Evolutionary conservation across 371 early-diverging fungal species (phyloP), one percentile per base, ranked within the genome.

Genomic region (Mucor plumbeus): DNA sequence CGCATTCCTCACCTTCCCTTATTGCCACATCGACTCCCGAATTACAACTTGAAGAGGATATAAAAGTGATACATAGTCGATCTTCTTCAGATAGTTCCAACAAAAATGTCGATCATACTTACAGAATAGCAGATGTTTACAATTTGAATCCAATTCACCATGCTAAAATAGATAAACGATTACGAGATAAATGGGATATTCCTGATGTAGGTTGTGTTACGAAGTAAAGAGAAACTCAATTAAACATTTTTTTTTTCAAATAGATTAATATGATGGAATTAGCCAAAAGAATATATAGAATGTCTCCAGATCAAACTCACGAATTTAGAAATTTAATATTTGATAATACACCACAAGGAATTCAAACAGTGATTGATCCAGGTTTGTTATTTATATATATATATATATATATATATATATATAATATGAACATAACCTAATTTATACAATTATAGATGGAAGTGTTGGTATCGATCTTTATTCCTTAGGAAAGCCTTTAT

Each of bases 171-270:
- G 71, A 66, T 33, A 55, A 67, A 8, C 64, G 65, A 1, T 48
- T 67, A n/a, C 65, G 71, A 59, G 65, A 65, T 3, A 69, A 72
- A 33, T 83, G 83, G 83, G 77, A 75, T 31, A 79, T 83, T 40
- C 80, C 83, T 54, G 71, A 76, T 56, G 80, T 79, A 75, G 63
- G 47, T 59, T 26, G 26, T 26, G 26, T 3, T 26, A 26, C 26
- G 3, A 26, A 26, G 26, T 26, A 26, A 26, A 26, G 26, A 26
- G 26, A 26, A 26, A 26, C 26, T 26, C 26, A 26, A 26, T 26
- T 26, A 26, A 53, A 4, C 19, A 31, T 53, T 26, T 31, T 31
- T 21, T n/a, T 47, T 15, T 47, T 2, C 15, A 21, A 15, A n/a
- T 64, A 65, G 69, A 69, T 69, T 4, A 66, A 79, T 61, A 83